Conservation (phyloP, 2,329 filamentous ascomycete species). For the Cadophora sp. region DNA sequence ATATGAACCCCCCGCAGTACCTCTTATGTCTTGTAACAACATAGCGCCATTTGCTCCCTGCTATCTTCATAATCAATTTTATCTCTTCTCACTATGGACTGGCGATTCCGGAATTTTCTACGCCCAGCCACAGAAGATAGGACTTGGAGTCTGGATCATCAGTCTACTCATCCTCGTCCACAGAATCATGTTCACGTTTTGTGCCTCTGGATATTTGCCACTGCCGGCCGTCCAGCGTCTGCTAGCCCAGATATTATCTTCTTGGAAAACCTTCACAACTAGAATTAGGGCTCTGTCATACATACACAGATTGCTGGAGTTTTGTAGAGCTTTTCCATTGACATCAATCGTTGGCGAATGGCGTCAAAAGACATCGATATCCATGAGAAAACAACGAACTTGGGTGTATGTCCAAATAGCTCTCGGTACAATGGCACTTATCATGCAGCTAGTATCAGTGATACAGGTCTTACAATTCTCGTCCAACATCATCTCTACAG, state of each 20-base stretch:
- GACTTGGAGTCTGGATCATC: slow-evolving; percentile 21
- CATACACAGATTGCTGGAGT: neutral
- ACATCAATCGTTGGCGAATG: no score
- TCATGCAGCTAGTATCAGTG: slow-evolving; percentile 9
- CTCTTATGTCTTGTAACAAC: slow-evolving; percentile 13
- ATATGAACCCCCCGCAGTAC: neutral
- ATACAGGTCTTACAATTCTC: slow-evolving; percentile 14
- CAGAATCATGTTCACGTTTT: slow-evolving; percentile 9
- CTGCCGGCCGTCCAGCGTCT: neutral
- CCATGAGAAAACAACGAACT: neutral
- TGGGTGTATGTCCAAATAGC: slow-evolving; percentile 13
- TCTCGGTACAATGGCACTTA: neutral
- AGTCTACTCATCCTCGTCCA: slow-evolving; percentile 2
- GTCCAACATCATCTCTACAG: slow-evolving; percentile 16
- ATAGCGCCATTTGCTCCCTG: slow-evolving; percentile 23
- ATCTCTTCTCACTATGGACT: slow-evolving; percentile 5
- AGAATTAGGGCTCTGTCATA: neutral
- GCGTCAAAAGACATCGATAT: neutral
- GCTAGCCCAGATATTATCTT: neutral
- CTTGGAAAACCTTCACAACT: neutral
- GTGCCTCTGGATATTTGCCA: neutral
- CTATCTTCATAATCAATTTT: slow-evolving; percentile 19
- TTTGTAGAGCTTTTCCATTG: no score
- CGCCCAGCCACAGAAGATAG: neutral
- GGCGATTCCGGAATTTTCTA: slow-evolving; percentile 8